Conservation (phyloP, 2,329 filamentous ascomycete genomes). For the Ramichloridium luteum region DNA sequence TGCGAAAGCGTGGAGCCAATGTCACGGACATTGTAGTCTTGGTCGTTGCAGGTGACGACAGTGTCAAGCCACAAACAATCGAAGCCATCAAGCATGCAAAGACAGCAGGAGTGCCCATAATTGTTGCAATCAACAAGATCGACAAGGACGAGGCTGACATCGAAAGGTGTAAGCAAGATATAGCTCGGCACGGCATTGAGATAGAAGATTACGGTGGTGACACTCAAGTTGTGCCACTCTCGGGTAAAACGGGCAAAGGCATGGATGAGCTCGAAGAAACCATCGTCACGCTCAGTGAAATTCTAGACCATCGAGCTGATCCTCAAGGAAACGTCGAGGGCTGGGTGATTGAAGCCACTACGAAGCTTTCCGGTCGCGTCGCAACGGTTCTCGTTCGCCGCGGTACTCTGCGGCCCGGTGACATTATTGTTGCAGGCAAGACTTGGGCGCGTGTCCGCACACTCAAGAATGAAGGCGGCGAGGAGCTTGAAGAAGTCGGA, state of each 20-base stretch:
- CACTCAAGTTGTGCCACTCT: constrained; percentile 80
- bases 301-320: constrained; percentile 81
- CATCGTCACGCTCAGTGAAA: constrained; percentile 71
- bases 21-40: constrained; percentile 95
- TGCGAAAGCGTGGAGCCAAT: constrained; percentile 89
- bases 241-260: constrained; percentile 83
- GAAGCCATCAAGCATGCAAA: constrained; percentile 93
- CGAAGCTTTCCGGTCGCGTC: constrained; percentile 71
- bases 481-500: constrained; percentile 56
- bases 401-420: constrained; percentile 69
- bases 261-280: constrained; percentile 90
- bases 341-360: constrained; percentile 84
- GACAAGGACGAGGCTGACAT: constrained; percentile 75
- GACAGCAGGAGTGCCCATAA: constrained; percentile 78
- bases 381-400: constrained; percentile 82
- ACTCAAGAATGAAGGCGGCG: constrained; percentile 73
- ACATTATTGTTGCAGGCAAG: constrained; percentile 74
- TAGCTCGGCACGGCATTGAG: constrained; percentile 70
- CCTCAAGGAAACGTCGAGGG: constrained; percentile 68
- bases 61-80: constrained; percentile 91
- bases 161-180: constrained; percentile 77
- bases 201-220: constrained; percentile 94
- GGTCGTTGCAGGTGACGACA: constrained; percentile 92
- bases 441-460: constrained; percentile 80
- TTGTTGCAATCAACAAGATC: constrained; percentile 95